Conservation (phyloP, 2,329 filamentous ascomycete species). For the Monascus ruber region DNA sequence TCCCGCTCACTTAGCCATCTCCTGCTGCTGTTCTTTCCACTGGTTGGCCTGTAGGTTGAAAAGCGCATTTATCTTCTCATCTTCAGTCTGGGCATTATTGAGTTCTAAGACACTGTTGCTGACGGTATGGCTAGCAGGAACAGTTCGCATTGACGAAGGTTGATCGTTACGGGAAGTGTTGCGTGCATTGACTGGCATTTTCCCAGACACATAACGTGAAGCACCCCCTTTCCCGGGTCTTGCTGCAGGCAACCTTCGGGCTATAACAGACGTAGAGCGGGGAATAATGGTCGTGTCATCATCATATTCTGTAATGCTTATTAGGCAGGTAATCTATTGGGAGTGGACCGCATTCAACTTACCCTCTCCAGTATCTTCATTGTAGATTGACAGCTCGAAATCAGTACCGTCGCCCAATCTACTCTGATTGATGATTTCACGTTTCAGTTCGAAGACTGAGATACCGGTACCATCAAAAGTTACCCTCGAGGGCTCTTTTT, state of each 20-base stretch:
- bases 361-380: constrained; percentile 86
- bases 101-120: constrained; percentile 51
- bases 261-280: constrained; percentile 86
- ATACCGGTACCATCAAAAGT: constrained; percentile 97
- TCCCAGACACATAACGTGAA: constrained; percentile 89
- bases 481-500: constrained; percentile 87
- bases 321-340: too few species aligned
- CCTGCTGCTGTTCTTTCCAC: constrained; percentile 87
- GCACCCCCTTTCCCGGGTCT: constrained; percentile 82
- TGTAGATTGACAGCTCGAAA: constrained; percentile 90
- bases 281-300: constrained; percentile 97
- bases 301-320: constrained; percentile 62
- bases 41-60: constrained; percentile 80
- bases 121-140: constrained; percentile 30
- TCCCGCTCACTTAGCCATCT: constrained; percentile 64
- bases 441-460: constrained; percentile 96
- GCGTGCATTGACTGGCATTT: constrained; percentile 82
- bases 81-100: constrained; percentile 75
- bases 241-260: constrained; percentile 69
- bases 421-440: constrained; percentile 93
- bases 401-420: constrained; percentile 90
- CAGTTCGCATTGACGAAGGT: constrained; percentile 25
- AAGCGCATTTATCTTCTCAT: constrained; percentile 87
- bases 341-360: constrained; percentile 25
- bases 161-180: constrained; percentile 61